Base-by-base conservation (phyloP, 2,329 filamentous ascomycete species). In the Bertia moriformis region DNA sequence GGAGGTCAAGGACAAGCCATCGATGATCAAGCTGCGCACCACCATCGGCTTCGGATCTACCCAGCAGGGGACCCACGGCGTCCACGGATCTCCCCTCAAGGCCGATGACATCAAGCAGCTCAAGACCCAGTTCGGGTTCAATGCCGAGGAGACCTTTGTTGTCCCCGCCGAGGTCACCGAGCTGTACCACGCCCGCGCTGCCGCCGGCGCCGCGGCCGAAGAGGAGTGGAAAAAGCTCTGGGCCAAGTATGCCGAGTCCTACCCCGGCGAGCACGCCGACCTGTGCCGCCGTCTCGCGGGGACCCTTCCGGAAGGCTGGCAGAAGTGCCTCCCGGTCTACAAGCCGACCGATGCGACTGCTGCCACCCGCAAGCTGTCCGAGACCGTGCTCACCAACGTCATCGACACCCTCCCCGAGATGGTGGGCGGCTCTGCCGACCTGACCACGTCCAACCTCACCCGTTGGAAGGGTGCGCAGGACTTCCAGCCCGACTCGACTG, bases 381-480 rank as follows among this genome's bases (percentile, higher is more conserved):
- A 98, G 75, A 81, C 74, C 44, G 88, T 96, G 42, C 78, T 98
- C 48, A 72, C 80, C 68, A 89, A 88, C 63, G 80, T 98, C 54
- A 77, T 93, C 69, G 64, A 72, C 39, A 75, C 69, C 48, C 58
- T 98, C 40, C 91, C 91, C 49, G 91, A 96, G 66, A 79, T 98
- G 42, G 64, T 98, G 44, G 93, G 91, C 60, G 91, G 91, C 53
- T 98, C 91, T 48, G 91, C 91, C 52, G 91, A 98, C 73, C 65
- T 98, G 72, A 98, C 91, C 59, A 86, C 86, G 58, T 96, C 89
- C 59, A 98, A 96, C 77, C 81, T 96, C 70, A 98, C 91, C 50
- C 80, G 88, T 60, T 95, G 88, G 87, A 98, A 96, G 83, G 74
- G 78, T 40, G 88, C 91, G 41, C 76, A 89, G 49, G 91, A 98